Evolutionary conservation across 2,329 filamentous ascomycete species (phyloP).

Genomic region (Diaporthe velutina): DNA sequence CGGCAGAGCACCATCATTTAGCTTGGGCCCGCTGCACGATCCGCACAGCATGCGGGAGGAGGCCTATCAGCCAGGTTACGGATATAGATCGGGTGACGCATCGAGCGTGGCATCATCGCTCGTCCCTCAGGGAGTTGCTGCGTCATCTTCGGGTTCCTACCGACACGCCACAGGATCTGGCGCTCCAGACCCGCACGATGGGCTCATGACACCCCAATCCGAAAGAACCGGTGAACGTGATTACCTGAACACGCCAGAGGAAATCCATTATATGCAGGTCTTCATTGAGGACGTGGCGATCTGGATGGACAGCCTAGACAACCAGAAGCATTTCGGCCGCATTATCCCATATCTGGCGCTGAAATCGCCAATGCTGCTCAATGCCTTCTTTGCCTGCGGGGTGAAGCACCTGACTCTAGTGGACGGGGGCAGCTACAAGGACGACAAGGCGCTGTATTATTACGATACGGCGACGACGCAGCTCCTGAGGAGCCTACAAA

Average conservation of each 20-base stretch:
- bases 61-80: constrained; percentile 42
- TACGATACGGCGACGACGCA: constrained; percentile 88
- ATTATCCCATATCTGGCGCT: constrained; percentile 87
- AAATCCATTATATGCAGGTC: constrained; percentile 90
- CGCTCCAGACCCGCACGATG: constrained; percentile 51
- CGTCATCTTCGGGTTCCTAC: constrained; percentile 46
- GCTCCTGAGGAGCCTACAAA: constrained; percentile 81
- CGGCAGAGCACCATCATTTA: constrained; percentile 38
- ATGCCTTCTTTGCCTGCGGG: constrained; percentile 90
- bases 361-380: constrained; percentile 87
- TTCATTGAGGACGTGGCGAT: constrained; percentile 91
- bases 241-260: constrained; percentile 80
- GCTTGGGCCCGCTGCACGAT: constrained; percentile 38
- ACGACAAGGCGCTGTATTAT: constrained; percentile 84
- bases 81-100: constrained; percentile 52
- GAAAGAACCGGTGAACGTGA: constrained; percentile 63
- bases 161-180: constrained; percentile 46
- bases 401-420: constrained; percentile 83
- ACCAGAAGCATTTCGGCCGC: constrained; percentile 86
- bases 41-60: constrained; percentile 44
- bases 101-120: constrained; percentile 56
- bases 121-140: constrained; percentile 50
- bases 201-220: constrained; percentile 56
- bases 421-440: constrained; percentile 73
- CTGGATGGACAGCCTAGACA: constrained; percentile 95